These are phyloP conservation scores for Globisporangium uncinulatum DNA, from an alignment of 352 stramenopile genomes.

Conservation along the genomic window DNA sequence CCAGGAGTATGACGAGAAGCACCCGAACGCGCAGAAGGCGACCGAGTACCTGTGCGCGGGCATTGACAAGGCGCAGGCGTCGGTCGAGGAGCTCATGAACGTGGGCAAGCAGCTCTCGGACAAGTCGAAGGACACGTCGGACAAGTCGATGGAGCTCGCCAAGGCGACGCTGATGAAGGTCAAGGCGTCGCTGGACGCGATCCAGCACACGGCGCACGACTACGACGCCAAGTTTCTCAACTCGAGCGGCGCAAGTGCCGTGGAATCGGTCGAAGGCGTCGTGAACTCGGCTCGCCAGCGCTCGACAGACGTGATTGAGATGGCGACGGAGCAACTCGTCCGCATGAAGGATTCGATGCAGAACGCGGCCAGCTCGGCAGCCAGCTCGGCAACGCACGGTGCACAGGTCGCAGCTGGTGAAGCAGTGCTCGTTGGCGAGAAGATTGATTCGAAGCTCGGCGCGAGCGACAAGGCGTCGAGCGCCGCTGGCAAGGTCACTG, in stretches of 20 bases:
- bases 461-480: conserved; percentile 25
- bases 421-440: conserved; percentile 33
- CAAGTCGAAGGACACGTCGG: conserved; percentile 35
- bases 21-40: conserved; percentile 42
- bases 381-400: background rate
- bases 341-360: conserved; percentile 34
- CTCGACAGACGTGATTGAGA: conserved; percentile 55
- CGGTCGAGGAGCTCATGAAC: conserved; percentile 35
- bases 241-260: conserved; percentile 17
- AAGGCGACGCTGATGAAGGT: conserved; percentile 34
- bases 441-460: conserved; percentile 49
- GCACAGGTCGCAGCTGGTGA: conserved; percentile 40
- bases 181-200: conserved; percentile 30
- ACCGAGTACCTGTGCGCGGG: conserved; percentile 35
- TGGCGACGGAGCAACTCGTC: conserved; percentile 40
- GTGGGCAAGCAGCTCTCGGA: conserved; percentile 21
- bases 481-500: conserved; percentile 26
- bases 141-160: conserved; percentile 37
- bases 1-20: conserved; percentile 40
- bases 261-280: conserved; percentile 26
- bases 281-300: conserved; percentile 49
- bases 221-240: conserved; percentile 57
- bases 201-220: conserved; percentile 38
- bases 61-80: conserved; percentile 23
- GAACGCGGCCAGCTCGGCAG: conserved; percentile 28